Evolutionary conservation across 208 protist genomes (phyloP).

Genomic region (Endotrypanum monterogeii): DNA sequence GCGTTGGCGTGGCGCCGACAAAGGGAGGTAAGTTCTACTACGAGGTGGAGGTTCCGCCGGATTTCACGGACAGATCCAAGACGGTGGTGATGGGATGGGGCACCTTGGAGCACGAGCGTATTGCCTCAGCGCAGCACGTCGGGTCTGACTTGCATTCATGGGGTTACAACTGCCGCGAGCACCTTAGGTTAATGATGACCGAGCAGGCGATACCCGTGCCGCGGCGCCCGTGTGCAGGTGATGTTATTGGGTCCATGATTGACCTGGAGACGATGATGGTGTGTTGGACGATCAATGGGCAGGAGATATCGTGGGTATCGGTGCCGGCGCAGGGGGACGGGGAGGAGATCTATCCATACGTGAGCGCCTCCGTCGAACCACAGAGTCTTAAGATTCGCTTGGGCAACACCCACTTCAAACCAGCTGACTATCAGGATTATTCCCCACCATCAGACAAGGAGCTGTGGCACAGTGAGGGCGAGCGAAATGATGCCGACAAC

Average conservation of each 20-base stretch:
- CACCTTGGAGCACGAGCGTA: slow-evolving; percentile 84
- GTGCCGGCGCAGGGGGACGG: slow-evolving; percentile 71
- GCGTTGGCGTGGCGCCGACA: slow-evolving; percentile 57
- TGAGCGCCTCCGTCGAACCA: slow-evolving; percentile 77
- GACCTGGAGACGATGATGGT: slow-evolving; percentile 85
- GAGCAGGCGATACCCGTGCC: slow-evolving; percentile 65
- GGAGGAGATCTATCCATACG: slow-evolving; percentile 87
- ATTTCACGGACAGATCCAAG: slow-evolving; percentile 41
- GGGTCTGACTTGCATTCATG: slow-evolving; percentile 88
- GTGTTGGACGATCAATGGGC: slow-evolving; percentile 88
- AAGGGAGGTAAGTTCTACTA: slow-evolving; percentile 77
- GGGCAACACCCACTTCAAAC: slow-evolving; percentile 78
- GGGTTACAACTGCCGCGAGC: slow-evolving; percentile 88
- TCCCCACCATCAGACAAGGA: slow-evolving; percentile 31
- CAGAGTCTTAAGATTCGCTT: slow-evolving; percentile 66
- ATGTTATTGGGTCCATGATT: slow-evolving; percentile 83
- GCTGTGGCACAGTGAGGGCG: slow-evolving; percentile 29
- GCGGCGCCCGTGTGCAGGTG: slow-evolving; percentile 49
- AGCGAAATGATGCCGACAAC: not conserved
- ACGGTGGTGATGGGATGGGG: slow-evolving; percentile 88
- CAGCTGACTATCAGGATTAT: slow-evolving; percentile 77
- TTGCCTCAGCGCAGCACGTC: slow-evolving; percentile 80
- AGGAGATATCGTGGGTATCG: slow-evolving; percentile 75
- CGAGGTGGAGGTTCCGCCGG: slow-evolving; percentile 74
- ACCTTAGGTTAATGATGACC: slow-evolving; percentile 67